Percentiles rank a stretch among this genome's conserved stretches.
Evolutionary conservation across 2,329 filamentous ascomycete genomes (phyloP).

Genomic region (Pyrenophora tritici-repentis): DNA sequence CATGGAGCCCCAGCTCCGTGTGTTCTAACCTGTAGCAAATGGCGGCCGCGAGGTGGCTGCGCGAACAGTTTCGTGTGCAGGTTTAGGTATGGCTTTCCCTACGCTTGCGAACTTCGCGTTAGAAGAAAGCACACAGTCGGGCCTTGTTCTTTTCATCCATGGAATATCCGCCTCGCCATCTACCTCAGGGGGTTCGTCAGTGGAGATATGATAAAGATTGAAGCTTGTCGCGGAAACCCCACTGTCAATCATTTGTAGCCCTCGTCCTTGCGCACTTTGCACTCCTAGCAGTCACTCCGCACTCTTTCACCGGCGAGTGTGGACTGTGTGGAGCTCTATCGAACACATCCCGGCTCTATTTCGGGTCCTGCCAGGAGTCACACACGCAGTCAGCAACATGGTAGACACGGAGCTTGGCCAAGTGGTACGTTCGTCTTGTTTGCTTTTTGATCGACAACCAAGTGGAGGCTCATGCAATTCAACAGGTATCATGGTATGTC

Average conservation of each 20-base stretch:
- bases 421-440: slow-evolving; percentile 23
- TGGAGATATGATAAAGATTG: slow-evolving; percentile 9
- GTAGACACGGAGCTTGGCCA: slow-evolving; percentile 22
- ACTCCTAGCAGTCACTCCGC: not conserved
- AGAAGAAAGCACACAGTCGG: not conserved
- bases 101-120: slow-evolving; percentile 2
- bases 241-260: not conserved
- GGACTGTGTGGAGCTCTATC: not conserved
- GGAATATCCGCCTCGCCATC: not conserved
- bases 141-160: not conserved
- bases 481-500: slow-evolving; percentile 45
- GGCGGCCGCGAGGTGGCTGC: not conserved
- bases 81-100: not conserved
- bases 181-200: slow-evolving; percentile 2
- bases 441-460: not conserved
- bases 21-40: too few relatives aligned
- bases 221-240: slow-evolving; percentile 3
- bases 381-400: slow-evolving; percentile 9
- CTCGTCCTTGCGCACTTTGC: not conserved
- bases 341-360: slow-evolving; percentile 7
- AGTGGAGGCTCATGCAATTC: slow-evolving; percentile 5
- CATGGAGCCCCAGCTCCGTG: too few relatives aligned
- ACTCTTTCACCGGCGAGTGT: not conserved
- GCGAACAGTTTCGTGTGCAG: not conserved
- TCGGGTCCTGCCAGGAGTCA: not conserved